Evolutionary conservation across 1,284 basidiomycete species (phyloP).

Genomic region (Leccinum glutinopallens): DNA sequence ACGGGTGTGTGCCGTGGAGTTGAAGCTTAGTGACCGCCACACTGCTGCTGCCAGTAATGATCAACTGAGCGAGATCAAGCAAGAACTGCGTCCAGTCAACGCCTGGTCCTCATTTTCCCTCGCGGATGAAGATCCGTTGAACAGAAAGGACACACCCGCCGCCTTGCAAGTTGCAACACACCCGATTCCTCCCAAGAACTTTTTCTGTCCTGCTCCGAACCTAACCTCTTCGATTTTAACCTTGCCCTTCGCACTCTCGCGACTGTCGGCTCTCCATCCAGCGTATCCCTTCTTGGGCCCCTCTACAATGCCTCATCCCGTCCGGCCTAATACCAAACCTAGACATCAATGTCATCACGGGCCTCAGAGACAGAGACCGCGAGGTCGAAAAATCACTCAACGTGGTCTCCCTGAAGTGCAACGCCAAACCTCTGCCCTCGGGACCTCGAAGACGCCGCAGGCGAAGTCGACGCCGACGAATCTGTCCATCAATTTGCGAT

Average conservation of each 20-base stretch:
- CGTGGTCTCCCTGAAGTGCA: constrained; percentile 47
- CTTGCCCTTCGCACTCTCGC: constrained; percentile 56
- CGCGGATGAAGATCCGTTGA: constrained; percentile 25
- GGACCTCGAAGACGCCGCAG: constrained; percentile 20
- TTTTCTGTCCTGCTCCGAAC: constrained; percentile 20
- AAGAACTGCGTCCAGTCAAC: constrained; percentile 24
- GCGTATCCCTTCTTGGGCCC: constrained; percentile 64
- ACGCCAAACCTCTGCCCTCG: constrained; percentile 27
- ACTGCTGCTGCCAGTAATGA: constrained; percentile 37
- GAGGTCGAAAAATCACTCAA: constrained; percentile 60
- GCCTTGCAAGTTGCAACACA: constrained; percentile 21
- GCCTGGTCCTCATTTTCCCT: constrained; percentile 37
- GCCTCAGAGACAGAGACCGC: constrained; percentile 71
- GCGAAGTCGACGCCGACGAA: constrained; percentile 45
- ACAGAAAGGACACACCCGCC: constrained; percentile 15
- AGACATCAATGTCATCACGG: constrained; percentile 64
- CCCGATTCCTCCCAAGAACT: constrained; percentile 21
- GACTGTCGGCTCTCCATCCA: constrained; percentile 43
- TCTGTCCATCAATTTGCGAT: constrained; percentile 45
- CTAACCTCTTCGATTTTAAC: constrained; percentile 62
- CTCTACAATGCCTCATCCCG: constrained; percentile 81
- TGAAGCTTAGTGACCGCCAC: constrained; percentile 59
- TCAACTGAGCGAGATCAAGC: constrained; percentile 18
- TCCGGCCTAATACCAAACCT: constrained; percentile 68
- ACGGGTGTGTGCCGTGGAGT: constrained; percentile 58